phyloP scores from a whole-genome alignment of 352 stramenopile species.

The Thalassiosira allenii region DNA sequence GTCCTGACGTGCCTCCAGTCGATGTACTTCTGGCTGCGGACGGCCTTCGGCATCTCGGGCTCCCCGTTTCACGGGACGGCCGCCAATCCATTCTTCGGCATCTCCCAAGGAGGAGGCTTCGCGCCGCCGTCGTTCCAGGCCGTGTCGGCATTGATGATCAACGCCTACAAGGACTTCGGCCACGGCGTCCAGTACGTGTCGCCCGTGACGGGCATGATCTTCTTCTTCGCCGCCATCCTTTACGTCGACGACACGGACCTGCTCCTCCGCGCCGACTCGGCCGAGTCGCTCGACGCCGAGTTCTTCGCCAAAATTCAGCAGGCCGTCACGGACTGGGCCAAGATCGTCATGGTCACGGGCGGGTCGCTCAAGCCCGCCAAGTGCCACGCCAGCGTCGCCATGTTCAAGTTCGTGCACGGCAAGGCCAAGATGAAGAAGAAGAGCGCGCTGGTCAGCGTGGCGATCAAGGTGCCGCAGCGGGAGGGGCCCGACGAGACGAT shows the following conservation, averaged over 20 bases:
- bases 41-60: not conserved
- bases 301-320: constrained; percentile 10
- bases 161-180: constrained; percentile 20
- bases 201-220: not conserved
- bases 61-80: constrained; percentile 14
- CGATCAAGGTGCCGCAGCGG: too few relatives aligned
- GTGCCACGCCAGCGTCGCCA: not conserved
- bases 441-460: too few relatives aligned
- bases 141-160: constrained; percentile 16
- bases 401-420: not conserved
- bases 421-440: too few relatives aligned
- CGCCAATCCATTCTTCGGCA: constrained; percentile 14
- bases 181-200: constrained; percentile 5
- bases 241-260: constrained; percentile 25
- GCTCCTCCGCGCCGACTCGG: not conserved
- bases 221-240: constrained; percentile 14
- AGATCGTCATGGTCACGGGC: not conserved
- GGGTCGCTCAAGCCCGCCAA: not conserved
- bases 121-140: constrained; percentile 16
- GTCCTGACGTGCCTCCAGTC: constrained; percentile 16
- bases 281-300: not conserved
- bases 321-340: not conserved
- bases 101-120: constrained; percentile 19
- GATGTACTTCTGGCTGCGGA: not conserved
- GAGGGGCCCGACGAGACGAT: too few relatives aligned